Percentiles rank a stretch among this genome's conserved stretches.
These are phyloP conservation scores for Ceratobasidium sp. DNA, from an alignment of 1,284 basidiomycete species.

Conservation along the genomic window DNA sequence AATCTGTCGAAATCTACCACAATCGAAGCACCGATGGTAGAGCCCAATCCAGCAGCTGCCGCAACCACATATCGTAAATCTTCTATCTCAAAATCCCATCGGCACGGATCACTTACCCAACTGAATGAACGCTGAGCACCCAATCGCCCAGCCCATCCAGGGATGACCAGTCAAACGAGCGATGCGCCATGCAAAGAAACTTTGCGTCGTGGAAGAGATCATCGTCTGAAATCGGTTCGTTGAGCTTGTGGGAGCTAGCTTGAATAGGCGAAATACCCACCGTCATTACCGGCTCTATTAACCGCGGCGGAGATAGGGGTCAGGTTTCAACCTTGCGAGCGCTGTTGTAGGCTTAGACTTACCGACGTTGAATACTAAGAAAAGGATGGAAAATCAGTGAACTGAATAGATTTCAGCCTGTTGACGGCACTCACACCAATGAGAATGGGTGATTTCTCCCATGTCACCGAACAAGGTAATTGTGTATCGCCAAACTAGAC, in stretches of 20 bases:
- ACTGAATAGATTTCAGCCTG: neutral
- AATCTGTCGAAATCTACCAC: slow-evolving; percentile 54
- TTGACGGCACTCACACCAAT: slow-evolving; percentile 19
- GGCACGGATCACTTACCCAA: slow-evolving; percentile 8
- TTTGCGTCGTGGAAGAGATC: slow-evolving; percentile 39
- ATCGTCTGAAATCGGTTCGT: slow-evolving; percentile 1
- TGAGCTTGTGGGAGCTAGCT: neutral
- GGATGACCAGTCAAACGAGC: slow-evolving; percentile 27
- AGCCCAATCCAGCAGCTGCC: slow-evolving; percentile 53
- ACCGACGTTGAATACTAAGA: slow-evolving; percentile 37
- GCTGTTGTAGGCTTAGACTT: neutral
- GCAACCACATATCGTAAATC: no score
- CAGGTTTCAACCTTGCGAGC: neutral
- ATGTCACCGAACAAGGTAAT: slow-evolving; percentile 35
- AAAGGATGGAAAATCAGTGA: neutral
- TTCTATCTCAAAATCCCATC: no score
- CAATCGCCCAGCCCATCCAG: slow-evolving; percentile 36
- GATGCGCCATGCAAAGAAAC: slow-evolving; percentile 43
- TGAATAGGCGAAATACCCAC: neutral
- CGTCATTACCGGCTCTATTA: slow-evolving; percentile 39
- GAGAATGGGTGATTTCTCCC: slow-evolving; percentile 17
- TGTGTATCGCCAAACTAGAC: slow-evolving; percentile 34
- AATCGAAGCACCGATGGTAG: slow-evolving; percentile 55
- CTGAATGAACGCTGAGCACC: slow-evolving; percentile 39
- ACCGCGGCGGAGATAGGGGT: neutral